Evolutionary conservation across 1,284 basidiomycete species (phyloP).

Genomic region (Phylloporus sp.): DNA sequence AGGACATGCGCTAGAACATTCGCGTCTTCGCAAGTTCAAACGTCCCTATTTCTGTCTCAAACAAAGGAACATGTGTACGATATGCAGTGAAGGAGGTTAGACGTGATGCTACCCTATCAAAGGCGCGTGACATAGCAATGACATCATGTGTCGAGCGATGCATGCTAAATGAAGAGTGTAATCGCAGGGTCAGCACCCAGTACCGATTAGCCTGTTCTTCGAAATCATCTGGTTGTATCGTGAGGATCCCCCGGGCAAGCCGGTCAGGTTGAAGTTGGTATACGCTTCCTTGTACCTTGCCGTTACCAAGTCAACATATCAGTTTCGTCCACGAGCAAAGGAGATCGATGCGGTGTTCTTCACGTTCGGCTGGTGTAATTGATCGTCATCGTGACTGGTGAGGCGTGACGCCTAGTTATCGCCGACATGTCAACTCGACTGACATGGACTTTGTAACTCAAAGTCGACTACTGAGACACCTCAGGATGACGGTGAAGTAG

Average conservation of each 20-base stretch:
- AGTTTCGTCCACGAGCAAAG: not conserved
- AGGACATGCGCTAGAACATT: no score
- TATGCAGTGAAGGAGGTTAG: slow-evolving; percentile 23
- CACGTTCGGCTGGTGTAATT: slow-evolving; percentile 45
- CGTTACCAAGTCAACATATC: not conserved
- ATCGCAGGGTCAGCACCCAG: slow-evolving; percentile 31
- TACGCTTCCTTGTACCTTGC: slow-evolving; percentile 44
- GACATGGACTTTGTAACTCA: no score
- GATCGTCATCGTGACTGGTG: slow-evolving; percentile 45
- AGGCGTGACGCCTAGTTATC: no score
- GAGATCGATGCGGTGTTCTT: slow-evolving; percentile 42
- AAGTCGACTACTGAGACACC: no score
- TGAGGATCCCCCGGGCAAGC: slow-evolving; percentile 38
- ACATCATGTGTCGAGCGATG: not conserved
- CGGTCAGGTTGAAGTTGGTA: slow-evolving; percentile 43
- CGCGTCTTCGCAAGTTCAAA: no score
- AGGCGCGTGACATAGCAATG: not conserved
- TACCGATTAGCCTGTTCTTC: slow-evolving; percentile 40
- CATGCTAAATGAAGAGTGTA: not conserved
- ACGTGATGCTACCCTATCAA: slow-evolving; percentile 16
- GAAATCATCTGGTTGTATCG: slow-evolving; percentile 43
- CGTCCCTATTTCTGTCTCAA: not conserved
- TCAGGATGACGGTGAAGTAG: no score
- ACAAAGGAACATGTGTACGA: slow-evolving; percentile 30
- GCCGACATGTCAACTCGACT: no score